phyloP scores from a whole-genome alignment of 345 rosid species.

The Reutealis trisperma region DNA sequence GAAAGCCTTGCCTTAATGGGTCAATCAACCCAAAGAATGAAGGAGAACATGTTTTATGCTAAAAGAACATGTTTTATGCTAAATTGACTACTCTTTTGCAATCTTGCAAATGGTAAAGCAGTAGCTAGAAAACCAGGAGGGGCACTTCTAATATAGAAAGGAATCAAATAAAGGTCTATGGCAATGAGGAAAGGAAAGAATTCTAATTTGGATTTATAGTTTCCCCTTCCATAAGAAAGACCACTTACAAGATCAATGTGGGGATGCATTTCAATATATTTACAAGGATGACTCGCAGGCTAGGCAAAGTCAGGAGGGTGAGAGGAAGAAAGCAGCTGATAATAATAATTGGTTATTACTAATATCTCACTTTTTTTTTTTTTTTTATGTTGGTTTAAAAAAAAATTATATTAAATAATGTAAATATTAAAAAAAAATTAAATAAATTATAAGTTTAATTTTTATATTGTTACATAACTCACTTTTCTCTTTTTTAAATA shows the following conservation, averaged over 20 bases:
- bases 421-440: no score
- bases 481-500: no score
- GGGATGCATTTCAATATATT: conserved; percentile 95
- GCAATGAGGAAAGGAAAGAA: conserved; percentile 19
- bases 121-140: conserved; percentile 87
- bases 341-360: no score
- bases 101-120: conserved; percentile 74
- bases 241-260: conserved; percentile 47
- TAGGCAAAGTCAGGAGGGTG: conserved; percentile 56
- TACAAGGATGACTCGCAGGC: conserved; percentile 88
- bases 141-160: conserved; percentile 81
- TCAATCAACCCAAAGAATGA: conserved; percentile 59
- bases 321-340: conserved; percentile 87
- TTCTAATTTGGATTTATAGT: not conserved
- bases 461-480: no score
- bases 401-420: no score
- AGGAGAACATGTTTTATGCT: conserved; percentile 61
- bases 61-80: conserved; percentile 60
- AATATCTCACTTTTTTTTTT: no score
- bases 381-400: no score
- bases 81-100: conserved; percentile 72
- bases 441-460: no score
- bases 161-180: conserved; percentile 59
- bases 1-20: conserved; percentile 79
- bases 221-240: no score